Base-by-base conservation (phyloP, 2,329 filamentous ascomycete genomes). In the Microcyclospora tardicrescens region DNA sequence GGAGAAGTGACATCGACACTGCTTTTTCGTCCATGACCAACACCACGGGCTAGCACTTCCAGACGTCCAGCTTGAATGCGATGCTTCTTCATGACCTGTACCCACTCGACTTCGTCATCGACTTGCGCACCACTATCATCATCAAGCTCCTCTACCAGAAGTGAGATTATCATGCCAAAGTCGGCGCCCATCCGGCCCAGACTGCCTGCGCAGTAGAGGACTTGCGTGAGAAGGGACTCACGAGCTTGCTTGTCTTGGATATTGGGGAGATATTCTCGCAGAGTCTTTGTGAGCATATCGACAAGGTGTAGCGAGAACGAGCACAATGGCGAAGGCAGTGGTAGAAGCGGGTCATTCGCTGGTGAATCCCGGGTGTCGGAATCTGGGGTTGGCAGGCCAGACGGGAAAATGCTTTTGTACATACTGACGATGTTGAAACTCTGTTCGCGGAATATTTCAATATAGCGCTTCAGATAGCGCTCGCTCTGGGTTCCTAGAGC, bases 391-490 rank as follows among this genome's bases (percentile, higher is more conserved):
- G 66, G 65, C 3, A 69, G 46, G 4, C 76, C 70, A 2, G 73
- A 68, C 0, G 81, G 78, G 53, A 93, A 93, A 39, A 96, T 85
- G 53, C 81, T 91, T 53, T 80, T 84, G 61, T 93, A 95, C 72
- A 96, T 85, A 42, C 85, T 93, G 19, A 96, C 77, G 43, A 96
- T 93, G 33, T 81, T 83, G 59, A 98, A 98, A 57, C 84, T 94
- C 61, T 98, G 91, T 61, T 98, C 91, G 37, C 91, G 81, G 59
- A 96, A 96, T 19, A 98, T 86, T 58, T 98, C 91, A 52, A 98
- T 84, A 61, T 93, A 98, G 35, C 87, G 75, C 61, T 96, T 98
- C 33, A 98, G 66, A 53, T 86, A 98, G 37, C 86, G 75, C 60
- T 96, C 91, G 1, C 87, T 95, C 59, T 96, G 91, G 54, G 93